Percentiles rank a stretch among this genome's conserved stretches.
phyloP scores from a whole-genome alignment of 768 basidiomycete species.

The Mycena albidolilacea region DNA sequence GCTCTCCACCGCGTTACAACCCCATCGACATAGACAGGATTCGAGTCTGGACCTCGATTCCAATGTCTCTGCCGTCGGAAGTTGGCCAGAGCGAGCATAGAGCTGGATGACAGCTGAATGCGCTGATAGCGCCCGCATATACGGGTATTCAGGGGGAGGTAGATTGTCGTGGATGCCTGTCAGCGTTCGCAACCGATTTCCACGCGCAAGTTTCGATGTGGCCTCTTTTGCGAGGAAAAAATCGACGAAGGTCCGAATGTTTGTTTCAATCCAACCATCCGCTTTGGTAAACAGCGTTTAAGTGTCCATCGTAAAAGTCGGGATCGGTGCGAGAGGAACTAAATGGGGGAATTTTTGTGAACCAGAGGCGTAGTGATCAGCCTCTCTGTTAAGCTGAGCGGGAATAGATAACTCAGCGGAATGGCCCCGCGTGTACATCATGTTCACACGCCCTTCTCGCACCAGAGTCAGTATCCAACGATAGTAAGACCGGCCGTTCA shows the following conservation, averaged over 20 bases:
- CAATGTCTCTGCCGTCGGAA: conserved; percentile 5
- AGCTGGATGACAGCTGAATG: neutral
- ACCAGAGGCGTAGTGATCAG: conserved; percentile 18
- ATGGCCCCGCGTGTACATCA: conserved; percentile 7
- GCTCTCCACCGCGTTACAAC: conserved; percentile 10
- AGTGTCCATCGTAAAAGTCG: conserved; percentile 18
- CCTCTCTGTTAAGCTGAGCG: conserved; percentile 10
- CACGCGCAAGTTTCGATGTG: neutral
- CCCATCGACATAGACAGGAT: neutral
- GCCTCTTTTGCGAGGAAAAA: neutral
- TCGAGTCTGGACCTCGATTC: neutral
- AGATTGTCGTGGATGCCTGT: neutral
- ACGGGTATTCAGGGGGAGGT: neutral
- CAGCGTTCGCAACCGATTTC: neutral
- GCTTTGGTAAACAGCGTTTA: neutral
- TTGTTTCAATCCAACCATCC: conserved; percentile 14
- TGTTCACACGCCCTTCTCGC: neutral
- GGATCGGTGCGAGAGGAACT: neutral
- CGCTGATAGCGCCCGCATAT: neutral
- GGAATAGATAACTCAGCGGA: conserved; percentile 21
- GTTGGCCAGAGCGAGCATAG: neutral
- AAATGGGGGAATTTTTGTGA: neutral
- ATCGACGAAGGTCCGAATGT: conserved; percentile 24
- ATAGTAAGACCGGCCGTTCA: conserved; percentile 22
- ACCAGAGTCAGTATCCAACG: conserved; percentile 8